Conservation (phyloP, 108 stramenopile species). For the Conticribra weissflogii region DNA sequence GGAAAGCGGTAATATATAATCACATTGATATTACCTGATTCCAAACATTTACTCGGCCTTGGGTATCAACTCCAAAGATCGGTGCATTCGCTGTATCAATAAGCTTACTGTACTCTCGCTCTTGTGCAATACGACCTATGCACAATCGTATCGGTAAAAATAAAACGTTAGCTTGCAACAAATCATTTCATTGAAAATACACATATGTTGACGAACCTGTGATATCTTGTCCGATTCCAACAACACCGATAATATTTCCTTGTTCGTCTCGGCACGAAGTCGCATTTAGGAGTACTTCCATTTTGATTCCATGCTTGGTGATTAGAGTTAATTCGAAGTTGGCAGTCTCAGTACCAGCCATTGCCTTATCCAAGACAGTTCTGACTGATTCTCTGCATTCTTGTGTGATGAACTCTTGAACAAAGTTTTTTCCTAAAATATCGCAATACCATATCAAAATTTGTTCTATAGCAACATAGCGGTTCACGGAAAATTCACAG, state of each 20-base stretch:
- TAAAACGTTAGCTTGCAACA: neutral
- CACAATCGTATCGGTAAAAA: neutral
- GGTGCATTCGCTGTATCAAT: slow-evolving; percentile 56
- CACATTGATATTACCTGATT: no score
- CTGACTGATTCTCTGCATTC: slow-evolving; percentile 24
- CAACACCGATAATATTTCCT: slow-evolving; percentile 64
- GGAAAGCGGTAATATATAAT: no score
- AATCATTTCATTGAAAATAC: neutral
- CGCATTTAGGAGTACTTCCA: slow-evolving; percentile 61
- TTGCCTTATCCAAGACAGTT: slow-evolving; percentile 30
- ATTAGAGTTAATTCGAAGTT: slow-evolving; percentile 54
- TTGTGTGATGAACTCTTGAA: slow-evolving; percentile 37
- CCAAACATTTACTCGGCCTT: slow-evolving; percentile 61
- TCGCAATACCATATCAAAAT: no score
- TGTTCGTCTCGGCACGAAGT: slow-evolving; percentile 71
- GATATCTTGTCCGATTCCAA: slow-evolving; percentile 64
- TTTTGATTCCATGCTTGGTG: slow-evolving; percentile 27
- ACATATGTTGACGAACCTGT: no score
- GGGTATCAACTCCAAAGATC: slow-evolving; percentile 71
- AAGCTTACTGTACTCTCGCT: slow-evolving; percentile 38
- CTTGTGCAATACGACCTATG: slow-evolving; percentile 44
- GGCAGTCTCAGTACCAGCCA: slow-evolving; percentile 45
- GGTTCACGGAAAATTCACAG: no score
- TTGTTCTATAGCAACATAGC: no score
- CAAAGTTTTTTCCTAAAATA: slow-evolving; percentile 47